Base-by-base conservation (phyloP, 768 basidiomycete genomes). In the Clitopilus passeckerianus region DNA sequence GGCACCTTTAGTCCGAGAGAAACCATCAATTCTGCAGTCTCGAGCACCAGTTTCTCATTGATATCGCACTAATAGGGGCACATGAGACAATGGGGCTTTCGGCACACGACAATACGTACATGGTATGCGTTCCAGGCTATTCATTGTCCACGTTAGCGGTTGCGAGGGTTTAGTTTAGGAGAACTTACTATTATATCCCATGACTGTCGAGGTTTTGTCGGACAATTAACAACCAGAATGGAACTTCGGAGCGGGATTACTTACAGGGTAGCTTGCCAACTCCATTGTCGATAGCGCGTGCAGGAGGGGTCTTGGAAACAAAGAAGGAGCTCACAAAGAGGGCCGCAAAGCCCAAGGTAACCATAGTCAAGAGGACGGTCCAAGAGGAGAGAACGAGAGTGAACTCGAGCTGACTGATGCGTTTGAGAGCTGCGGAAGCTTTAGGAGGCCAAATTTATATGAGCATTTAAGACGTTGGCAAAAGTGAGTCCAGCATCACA, bases 81-180 rank as follows among this genome's bases (percentile, higher is more conserved):
- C 12, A 14, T 57, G 46, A 55, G 27, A 41, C 54, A 34, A 16
- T 23, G n/a, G 8, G 6, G 23, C 37, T 16, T 56, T 15, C 6
- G 15, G 30, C 24, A 9, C 27, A 57, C 35, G 61, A n/a, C 27
- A 33, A 22, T 14, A 64, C 74, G 55, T 60, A 86, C 85, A 63
- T 86, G 79, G 67, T 84, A 86, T 6, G 85, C 86, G 67, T 88
- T 87, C 86, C 86, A 88, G 6, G 86, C 86, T 87, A 33, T 24
- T 53, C n/a, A 10, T 23, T n/a, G 20, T 35, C 30, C 43, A 46
- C 54, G 34, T 33, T 30, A 20, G 27, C 43, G 41, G 33, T 16
- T 22, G 27, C 20, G 46, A 23, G 2, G 23, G 18, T 34, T 50
- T 33, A 30, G n/a, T 22, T 64, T 18, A 23, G 5, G 46, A 50